Base-by-base conservation (phyloP, 768 basidiomycete genomes). In the Amanita polypyramis region DNA sequence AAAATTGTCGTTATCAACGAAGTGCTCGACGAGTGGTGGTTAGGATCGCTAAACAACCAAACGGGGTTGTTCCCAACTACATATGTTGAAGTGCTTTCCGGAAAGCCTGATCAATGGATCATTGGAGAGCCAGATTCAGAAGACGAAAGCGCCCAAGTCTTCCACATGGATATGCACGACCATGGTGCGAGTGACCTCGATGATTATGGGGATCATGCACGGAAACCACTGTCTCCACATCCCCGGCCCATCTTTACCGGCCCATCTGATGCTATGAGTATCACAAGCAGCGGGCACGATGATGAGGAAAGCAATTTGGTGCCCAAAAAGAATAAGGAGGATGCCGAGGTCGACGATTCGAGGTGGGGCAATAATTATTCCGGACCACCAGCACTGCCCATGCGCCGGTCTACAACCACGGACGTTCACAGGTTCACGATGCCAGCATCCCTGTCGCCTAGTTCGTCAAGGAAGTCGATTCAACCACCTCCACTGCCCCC, bases 11-110 rank as follows among this genome's bases (percentile, higher is more conserved):
- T 93, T 23, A 55, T 88, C 23, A 80, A 79, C 29, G 89, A 94
- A 60, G 86, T 92, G 0, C 68, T 90, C 29, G 85, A 88, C 52
- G 90, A 80, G 51, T 94, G 92, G 92, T 94, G 89, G 85, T 76
- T 91, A 69, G 92, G 91, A 5, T 80, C 85, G 59, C 60, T 79
- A 29, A 65, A 74, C 47, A 88, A 86, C 1, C 70, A 70, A 52
- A 79, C 74, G 44, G 92, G 92, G 11, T 60, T 95, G 35, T 94
- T 96, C 72, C 92, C 92, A 0, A 74, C 77, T 1, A 74, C 79
- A 5, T 85, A 90, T 62, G 82, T 80, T 7, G 85, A 90, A 54
- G 58, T 66, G 23, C 56, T 73, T 1, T 58, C 63, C 7, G 59
- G 65, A 19, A 65, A 62, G 37, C 43, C 45, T 39, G 25, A 47